Evolutionary conservation across 768 basidiomycete species (phyloP).

Genomic region (Russula sp.): DNA sequence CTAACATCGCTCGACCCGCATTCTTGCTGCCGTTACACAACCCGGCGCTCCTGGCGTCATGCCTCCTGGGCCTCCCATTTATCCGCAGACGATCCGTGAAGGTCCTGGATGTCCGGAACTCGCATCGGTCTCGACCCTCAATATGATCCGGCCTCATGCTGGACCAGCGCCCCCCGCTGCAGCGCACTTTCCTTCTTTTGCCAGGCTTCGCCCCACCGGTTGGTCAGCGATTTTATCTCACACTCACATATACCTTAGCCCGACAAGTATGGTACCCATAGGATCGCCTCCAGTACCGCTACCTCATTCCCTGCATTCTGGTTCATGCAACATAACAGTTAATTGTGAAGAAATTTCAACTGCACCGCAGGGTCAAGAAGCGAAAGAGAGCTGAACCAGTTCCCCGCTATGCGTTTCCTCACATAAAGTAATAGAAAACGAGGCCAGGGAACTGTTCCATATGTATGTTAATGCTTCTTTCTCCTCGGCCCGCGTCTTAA

Average conservation of each 20-base stretch:
- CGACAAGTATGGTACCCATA: conserved; percentile 56
- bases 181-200: conserved; percentile 69
- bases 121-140: conserved; percentile 34
- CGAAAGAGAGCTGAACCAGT: conserved; percentile 74
- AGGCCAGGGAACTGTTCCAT: conserved; percentile 89
- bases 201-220: conserved; percentile 92
- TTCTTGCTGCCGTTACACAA: conserved; percentile 57
- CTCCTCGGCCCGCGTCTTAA: conserved; percentile 28
- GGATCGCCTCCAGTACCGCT: conserved; percentile 78
- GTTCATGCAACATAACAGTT: neutral
- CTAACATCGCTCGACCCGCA: conserved; percentile 84
- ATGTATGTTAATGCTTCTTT: conserved; percentile 52
- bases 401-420: conserved; percentile 81
- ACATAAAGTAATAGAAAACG: conserved; percentile 89
- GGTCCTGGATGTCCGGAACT: conserved; percentile 30
- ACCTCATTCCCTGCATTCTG: conserved; percentile 44
- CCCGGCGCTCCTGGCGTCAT: conserved; percentile 34
- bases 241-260: conserved; percentile 47
- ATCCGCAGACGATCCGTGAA: conserved; percentile 29
- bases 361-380: conserved; percentile 63
- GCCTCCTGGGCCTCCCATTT: conserved; percentile 32
- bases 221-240: conserved; percentile 35
- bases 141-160: conserved; percentile 34
- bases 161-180: conserved; percentile 35
- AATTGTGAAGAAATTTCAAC: neutral